These are phyloP conservation scores for Boletus reticulatus DNA, from an alignment of 768 basidiomycete species.

Conservation along the genomic window DNA sequence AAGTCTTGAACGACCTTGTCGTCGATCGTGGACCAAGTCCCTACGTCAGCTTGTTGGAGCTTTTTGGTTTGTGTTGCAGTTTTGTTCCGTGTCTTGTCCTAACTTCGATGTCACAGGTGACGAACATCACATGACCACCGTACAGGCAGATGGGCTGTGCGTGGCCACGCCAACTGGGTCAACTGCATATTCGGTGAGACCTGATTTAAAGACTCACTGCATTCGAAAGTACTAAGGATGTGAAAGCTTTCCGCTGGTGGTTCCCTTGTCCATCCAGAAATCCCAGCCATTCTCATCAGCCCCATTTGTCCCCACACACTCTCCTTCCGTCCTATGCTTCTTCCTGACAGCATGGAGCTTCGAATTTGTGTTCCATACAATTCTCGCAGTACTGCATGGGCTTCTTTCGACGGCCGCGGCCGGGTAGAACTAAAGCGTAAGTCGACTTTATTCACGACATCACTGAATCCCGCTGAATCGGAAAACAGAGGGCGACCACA, in stretches of 20 bases:
- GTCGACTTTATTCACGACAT: slow-evolving; percentile 28
- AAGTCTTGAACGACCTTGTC: slow-evolving; percentile 94
- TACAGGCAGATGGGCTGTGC: slow-evolving; percentile 95
- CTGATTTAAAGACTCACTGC: neutral
- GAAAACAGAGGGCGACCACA: slow-evolving; percentile 91
- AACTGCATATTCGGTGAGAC: slow-evolving; percentile 90
- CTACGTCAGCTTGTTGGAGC: slow-evolving; percentile 91
- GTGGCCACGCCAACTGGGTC: slow-evolving; percentile 97
- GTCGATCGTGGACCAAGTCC: slow-evolving; percentile 98
- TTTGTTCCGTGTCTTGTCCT: slow-evolving; percentile 1
- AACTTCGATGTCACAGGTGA: slow-evolving; percentile 60
- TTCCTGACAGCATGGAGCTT: slow-evolving; percentile 98
- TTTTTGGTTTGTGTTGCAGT: slow-evolving; percentile 72
- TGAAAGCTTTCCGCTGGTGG: slow-evolving; percentile 89
- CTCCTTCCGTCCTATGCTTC: slow-evolving; percentile 97
- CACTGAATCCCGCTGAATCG: slow-evolving; percentile 6
- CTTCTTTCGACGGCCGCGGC: slow-evolving; percentile 96
- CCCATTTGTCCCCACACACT: slow-evolving; percentile 98
- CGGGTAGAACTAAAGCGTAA: slow-evolving; percentile 93
- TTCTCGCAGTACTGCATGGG: slow-evolving; percentile 98
- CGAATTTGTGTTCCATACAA: slow-evolving; percentile 99
- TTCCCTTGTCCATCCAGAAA: slow-evolving; percentile 96
- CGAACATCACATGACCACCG: slow-evolving; percentile 98
- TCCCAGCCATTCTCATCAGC: slow-evolving; percentile 93
- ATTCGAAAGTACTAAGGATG: slow-evolving; percentile 7